Evolutionary conservation across 768 basidiomycete genomes (phyloP), one percentile per base, ranked within the genome.

Genomic region (Floccularia luteovirens): DNA sequence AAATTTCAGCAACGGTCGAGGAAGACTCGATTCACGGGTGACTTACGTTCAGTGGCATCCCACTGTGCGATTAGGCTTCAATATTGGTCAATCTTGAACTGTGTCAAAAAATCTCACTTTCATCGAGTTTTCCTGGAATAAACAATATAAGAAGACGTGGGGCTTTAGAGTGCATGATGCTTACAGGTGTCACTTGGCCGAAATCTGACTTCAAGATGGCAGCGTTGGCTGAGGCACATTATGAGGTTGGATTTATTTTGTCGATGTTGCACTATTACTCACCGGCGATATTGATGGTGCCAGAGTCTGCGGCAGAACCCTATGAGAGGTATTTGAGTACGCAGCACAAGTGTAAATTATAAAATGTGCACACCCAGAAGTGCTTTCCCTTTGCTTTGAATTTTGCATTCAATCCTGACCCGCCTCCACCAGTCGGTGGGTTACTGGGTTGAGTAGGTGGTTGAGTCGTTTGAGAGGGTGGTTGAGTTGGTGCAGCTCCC

Each of bases 111-210:
- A 17, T 24, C n/a, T 11, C 47, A 56, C 62, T 54, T 63, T 67
- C 65, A 66, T 61, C 14, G 60, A 62, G 45, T 64, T 66, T 49
- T 63, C 65, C 51, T 53, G n/a, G 13, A 28, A 37, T 30, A 17
- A 34, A 14, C 32, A 34, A 17, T 17, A 7, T 19, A n/a, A n/a
- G n/a, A 14, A 7, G 6, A n/a, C n/a, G n/a, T n/a, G n/a, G n/a
- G n/a, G n/a, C n/a, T n/a, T n/a, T n/a, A n/a, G n/a, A n/a, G 27
- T 10, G 27, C 10, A 10, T 30, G 14, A 28, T 24, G 39, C 53
- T 48, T 13, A 56, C 54, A 8, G 66, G 66, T 2, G 66, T 66
- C 14, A 67, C 63, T 24, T 53, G 49, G 20, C 66, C 66, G 31
- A 66, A 66, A 28, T 67, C 53, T 17, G 59, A 54, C 36, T 49